Percentiles rank a stretch among this genome's conserved stretches.
Conservation (phyloP, 2,329 filamentous ascomycete genomes). For the Phaeosphaeriaceae sp. region DNA sequence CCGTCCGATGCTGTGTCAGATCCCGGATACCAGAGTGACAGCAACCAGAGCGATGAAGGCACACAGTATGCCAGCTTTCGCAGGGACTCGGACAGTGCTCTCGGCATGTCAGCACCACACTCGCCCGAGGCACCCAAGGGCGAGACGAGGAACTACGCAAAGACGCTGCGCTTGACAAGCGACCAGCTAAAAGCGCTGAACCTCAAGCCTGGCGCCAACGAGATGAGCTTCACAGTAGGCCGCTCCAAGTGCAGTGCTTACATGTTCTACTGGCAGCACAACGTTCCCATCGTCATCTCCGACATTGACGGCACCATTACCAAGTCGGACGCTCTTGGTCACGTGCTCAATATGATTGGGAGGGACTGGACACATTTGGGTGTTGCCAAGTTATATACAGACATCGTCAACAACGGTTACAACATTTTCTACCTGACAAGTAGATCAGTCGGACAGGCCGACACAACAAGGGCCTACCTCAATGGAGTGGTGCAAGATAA, state of each 20-base stretch:
- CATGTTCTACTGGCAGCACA: conserved; percentile 93
- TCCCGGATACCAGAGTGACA: conserved; percentile 94
- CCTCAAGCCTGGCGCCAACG: conserved; percentile 84
- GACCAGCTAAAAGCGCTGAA: conserved; percentile 89
- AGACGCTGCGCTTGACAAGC: conserved; percentile 92
- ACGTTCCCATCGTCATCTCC: conserved; percentile 93
- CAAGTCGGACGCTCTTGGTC: conserved; percentile 92
- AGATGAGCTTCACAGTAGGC: conserved; percentile 96
- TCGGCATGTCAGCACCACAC: conserved; percentile 67
- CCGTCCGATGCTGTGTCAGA: conserved; percentile 86
- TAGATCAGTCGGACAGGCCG: conserved; percentile 90
- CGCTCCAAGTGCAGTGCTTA: conserved; percentile 87
- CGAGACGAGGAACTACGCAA: conserved; percentile 88
- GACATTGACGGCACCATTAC: conserved; percentile 99
- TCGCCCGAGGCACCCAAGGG: conserved; percentile 61
- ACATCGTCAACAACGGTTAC: conserved; percentile 94
- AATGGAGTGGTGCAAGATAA: conserved; percentile 88
- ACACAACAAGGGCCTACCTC: conserved; percentile 87
- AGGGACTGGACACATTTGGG: conserved; percentile 98
- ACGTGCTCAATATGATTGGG: conserved; percentile 95
- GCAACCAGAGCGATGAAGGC: conserved; percentile 67
- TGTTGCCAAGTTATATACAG: conserved; percentile 95
- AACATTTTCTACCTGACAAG: conserved; percentile 99
- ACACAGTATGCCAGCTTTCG: conserved; percentile 64
- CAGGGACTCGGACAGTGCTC: conserved; percentile 73